Conservation (phyloP, 2,329 filamentous ascomycete genomes). For the Pseudogymnoascus sp. region DNA sequence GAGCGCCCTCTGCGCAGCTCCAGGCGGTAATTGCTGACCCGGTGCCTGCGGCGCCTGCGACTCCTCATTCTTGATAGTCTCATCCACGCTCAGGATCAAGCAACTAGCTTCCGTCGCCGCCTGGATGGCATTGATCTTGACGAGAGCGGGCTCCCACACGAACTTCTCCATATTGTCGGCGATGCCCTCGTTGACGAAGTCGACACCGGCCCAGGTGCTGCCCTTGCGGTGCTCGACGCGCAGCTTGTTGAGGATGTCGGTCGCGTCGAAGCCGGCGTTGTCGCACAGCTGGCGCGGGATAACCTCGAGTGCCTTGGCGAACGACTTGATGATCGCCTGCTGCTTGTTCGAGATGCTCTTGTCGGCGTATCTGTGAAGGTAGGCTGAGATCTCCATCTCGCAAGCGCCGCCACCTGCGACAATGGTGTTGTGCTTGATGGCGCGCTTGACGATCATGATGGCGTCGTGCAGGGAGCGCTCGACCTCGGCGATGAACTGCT, state of each 20-base stretch:
- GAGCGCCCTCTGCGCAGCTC: slow-evolving; percentile 81
- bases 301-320: slow-evolving; percentile 93
- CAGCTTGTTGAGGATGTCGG: slow-evolving; percentile 92
- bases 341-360: slow-evolving; percentile 91
- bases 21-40: slow-evolving; percentile 62
- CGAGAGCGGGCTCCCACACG: slow-evolving; percentile 92
- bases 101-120: slow-evolving; percentile 93
- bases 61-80: slow-evolving; percentile 98
- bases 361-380: slow-evolving; percentile 88
- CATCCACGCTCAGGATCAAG: slow-evolving; percentile 90
- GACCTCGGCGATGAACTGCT: slow-evolving; percentile 98
- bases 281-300: slow-evolving; percentile 96
- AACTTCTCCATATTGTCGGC: slow-evolving; percentile 91
- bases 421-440: slow-evolving; percentile 88
- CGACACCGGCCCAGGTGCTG: slow-evolving; percentile 88
- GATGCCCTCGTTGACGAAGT: slow-evolving; percentile 87
- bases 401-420: slow-evolving; percentile 89
- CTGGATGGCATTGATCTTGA: slow-evolving; percentile 96
- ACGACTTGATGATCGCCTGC: slow-evolving; percentile 94
- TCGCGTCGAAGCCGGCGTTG: slow-evolving; percentile 96
- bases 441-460: slow-evolving; percentile 99
- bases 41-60: slow-evolving; percentile 77
- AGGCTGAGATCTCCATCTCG: slow-evolving; percentile 95
- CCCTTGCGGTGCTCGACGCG: slow-evolving; percentile 94
- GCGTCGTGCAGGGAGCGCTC: slow-evolving; percentile 96